Conservation (phyloP, 805 yeast species). For the Scheffersomyces stipitis region DNA sequence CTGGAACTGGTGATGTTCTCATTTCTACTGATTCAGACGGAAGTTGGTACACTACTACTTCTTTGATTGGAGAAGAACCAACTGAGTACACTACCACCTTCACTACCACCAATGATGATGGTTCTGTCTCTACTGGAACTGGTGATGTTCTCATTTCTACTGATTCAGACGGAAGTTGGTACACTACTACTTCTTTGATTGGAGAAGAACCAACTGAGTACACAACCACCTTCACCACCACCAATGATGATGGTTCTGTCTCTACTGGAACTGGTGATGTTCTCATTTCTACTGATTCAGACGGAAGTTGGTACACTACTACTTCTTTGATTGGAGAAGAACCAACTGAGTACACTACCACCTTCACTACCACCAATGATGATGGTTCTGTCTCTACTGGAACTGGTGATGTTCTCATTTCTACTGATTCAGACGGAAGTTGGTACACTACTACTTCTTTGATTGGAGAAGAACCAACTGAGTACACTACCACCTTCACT, state of each 20-base stretch:
- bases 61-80: too few relatives aligned
- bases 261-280: too few relatives aligned
- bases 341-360: constrained; percentile 18
- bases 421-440: constrained; percentile 17
- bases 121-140: constrained; percentile 14
- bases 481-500: constrained; percentile 17
- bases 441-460: constrained; percentile 13
- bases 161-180: constrained; percentile 13
- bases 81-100: constrained; percentile 17
- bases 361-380: constrained; percentile 12
- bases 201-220: too few relatives aligned
- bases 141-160: constrained; percentile 18
- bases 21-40: constrained; percentile 17
- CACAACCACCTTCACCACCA: constrained; percentile 11
- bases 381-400: constrained; percentile 9
- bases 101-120: constrained; percentile 13
- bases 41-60: constrained; percentile 12
- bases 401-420: constrained; percentile 8
- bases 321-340: too few relatives aligned
- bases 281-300: too few relatives aligned
- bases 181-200: constrained; percentile 13
- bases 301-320: too few relatives aligned
- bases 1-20: constrained; percentile 17
- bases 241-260: too few relatives aligned
- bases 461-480: not conserved